Evolutionary conservation across 2,329 filamentous ascomycete species (phyloP).

Genomic region (Venturiaceae sp.): DNA sequence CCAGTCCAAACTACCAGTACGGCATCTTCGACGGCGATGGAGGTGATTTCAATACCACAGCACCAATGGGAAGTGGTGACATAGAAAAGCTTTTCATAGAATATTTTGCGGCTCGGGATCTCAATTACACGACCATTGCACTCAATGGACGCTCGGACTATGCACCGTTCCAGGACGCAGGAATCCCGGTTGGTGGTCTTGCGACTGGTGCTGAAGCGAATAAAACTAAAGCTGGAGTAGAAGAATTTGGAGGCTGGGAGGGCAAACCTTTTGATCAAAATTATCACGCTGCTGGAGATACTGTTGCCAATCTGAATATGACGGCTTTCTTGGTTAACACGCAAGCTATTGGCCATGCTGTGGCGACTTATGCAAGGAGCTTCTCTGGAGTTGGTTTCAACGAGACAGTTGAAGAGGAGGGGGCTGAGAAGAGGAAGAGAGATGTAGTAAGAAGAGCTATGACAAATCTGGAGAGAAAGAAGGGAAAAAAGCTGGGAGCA

Average conservation of each 20-base stretch:
- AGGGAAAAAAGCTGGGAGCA: neutral
- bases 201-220: slow-evolving; percentile 26
- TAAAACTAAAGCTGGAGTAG: slow-evolving; percentile 25
- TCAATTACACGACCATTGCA: slow-evolving; percentile 19
- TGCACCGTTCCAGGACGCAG: slow-evolving; percentile 24
- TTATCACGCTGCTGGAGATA: slow-evolving; percentile 27
- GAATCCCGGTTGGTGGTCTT: slow-evolving; percentile 24
- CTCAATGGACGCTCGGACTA: slow-evolving; percentile 29
- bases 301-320: slow-evolving; percentile 21
- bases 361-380: slow-evolving; percentile 21
- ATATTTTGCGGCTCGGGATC: slow-evolving; percentile 18
- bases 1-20: slow-evolving; percentile 24
- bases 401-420: neutral
- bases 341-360: slow-evolving; percentile 24
- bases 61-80: slow-evolving; percentile 20
- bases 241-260: slow-evolving; percentile 22
- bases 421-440: neutral
- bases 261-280: slow-evolving; percentile 26
- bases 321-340: slow-evolving; percentile 28
- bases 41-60: slow-evolving; percentile 20
- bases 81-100: slow-evolving; percentile 22
- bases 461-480: no score
- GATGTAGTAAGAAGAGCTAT: neutral
- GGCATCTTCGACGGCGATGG: slow-evolving; percentile 27
- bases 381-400: slow-evolving; percentile 9